A percentile compares a stretch with the other conserved stretches of the same genome.
Conservation (phyloP, 2,329 filamentous ascomycete genomes). For the Fusarium cyanostomum region DNA sequence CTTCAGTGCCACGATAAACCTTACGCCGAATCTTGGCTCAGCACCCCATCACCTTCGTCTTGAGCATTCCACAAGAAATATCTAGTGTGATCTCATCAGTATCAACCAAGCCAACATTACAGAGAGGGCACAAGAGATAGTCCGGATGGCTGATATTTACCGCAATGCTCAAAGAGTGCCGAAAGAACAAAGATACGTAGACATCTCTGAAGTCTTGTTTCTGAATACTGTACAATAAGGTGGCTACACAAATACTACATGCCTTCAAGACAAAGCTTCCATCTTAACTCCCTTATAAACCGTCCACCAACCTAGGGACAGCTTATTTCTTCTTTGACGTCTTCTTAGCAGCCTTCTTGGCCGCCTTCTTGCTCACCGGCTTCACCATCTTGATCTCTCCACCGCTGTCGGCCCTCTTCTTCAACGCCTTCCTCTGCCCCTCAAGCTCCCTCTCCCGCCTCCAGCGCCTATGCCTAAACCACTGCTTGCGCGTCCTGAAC, state of each 20-base stretch:
- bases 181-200: not conserved
- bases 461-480: slow-evolving; percentile 57
- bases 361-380: slow-evolving; percentile 50
- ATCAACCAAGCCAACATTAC: too few species aligned
- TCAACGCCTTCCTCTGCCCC: slow-evolving; percentile 53
- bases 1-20: too few species aligned
- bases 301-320: not conserved
- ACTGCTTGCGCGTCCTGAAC: slow-evolving; percentile 61
- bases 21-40: too few species aligned
- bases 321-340: slow-evolving; percentile 48
- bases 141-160: too few species aligned
- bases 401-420: slow-evolving; percentile 47
- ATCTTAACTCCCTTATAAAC: not conserved
- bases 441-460: slow-evolving; percentile 54
- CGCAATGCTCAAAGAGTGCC: too few species aligned
- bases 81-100: too few species aligned
- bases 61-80: too few species aligned
- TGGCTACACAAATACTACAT: slow-evolving; percentile 43
- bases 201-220: slow-evolving; percentile 19
- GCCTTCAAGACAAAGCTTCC: slow-evolving; percentile 1
- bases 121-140: too few species aligned
- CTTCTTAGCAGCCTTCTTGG: slow-evolving; percentile 50
- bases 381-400: slow-evolving; percentile 45
- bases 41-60: too few species aligned
- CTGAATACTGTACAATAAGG: slow-evolving; percentile 31